Percentiles rank a stretch among this genome's conserved stretches.
These are phyloP conservation scores for Escallonia rubra DNA, from an alignment of 129 eudicot genomes.

Conservation along the genomic window DNA sequence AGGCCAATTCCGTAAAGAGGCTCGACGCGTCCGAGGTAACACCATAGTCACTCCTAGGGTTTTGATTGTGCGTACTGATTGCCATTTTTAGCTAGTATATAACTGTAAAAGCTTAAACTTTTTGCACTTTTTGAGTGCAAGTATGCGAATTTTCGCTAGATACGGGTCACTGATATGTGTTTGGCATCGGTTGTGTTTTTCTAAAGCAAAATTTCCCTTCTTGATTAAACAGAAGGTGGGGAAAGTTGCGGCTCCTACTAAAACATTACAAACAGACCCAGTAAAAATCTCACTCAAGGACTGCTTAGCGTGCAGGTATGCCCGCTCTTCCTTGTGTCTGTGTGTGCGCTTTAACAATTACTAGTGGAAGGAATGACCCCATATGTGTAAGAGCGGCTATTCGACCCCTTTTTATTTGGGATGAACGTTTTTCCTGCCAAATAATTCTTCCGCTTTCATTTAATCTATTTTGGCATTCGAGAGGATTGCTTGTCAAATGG, in stretches of 20 bases:
- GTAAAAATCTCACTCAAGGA: slow-evolving; percentile 96
- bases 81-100: background rate
- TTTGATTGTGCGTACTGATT: background rate
- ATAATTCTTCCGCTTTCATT: background rate
- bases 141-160: background rate
- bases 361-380: background rate
- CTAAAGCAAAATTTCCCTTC: background rate
- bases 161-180: no score
- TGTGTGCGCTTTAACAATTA: no score
- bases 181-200: no score
- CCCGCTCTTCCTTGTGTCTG: background rate
- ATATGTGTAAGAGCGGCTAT: background rate
- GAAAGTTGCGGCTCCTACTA: slow-evolving; percentile 35
- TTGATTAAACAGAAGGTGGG: slow-evolving; percentile 29
- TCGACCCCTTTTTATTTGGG: no score
- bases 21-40: slow-evolving; percentile 30
- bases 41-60: background rate
- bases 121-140: background rate
- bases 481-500: background rate
- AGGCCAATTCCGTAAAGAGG: slow-evolving; percentile 28
- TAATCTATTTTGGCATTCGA: background rate
- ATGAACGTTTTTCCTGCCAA: no score
- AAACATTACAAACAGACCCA: slow-evolving; percentile 52
- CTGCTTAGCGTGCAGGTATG: slow-evolving; percentile 96
- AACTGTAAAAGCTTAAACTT: background rate